Evolutionary conservation across 2,329 filamentous ascomycete species (phyloP).

Genomic region (Calonectria leucothoes): DNA sequence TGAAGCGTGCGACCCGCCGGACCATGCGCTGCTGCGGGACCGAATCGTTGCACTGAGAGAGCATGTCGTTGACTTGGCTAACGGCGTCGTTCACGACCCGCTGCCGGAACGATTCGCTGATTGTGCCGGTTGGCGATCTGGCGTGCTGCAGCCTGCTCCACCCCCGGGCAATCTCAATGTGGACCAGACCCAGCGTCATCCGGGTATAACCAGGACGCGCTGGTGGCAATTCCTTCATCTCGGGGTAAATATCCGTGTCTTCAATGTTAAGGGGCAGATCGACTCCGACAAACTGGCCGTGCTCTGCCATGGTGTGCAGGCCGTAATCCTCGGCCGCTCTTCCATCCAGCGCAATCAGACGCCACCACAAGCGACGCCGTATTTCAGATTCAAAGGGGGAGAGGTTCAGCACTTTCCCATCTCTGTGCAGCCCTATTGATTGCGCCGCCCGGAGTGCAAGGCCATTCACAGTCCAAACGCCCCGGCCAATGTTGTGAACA

Average conservation of each 20-base stretch:
- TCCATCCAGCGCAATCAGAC: constrained; percentile 61
- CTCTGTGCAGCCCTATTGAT: constrained; percentile 66
- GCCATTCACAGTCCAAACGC: constrained; percentile 55
- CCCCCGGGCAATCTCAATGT: constrained; percentile 57
- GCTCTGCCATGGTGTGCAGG: constrained; percentile 30
- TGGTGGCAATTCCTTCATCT: constrained; percentile 58
- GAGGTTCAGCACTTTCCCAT: constrained; percentile 58
- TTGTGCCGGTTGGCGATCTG: constrained; percentile 10
- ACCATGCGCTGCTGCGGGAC: constrained; percentile 56
- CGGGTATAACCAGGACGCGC: constrained; percentile 65
- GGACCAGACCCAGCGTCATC: constrained; percentile 67
- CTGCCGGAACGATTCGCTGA: constrained; percentile 48
- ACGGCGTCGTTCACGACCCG: constrained; percentile 56
- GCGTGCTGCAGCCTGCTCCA: constrained; percentile 39
- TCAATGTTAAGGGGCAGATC: constrained; percentile 68
- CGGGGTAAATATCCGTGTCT: constrained; percentile 60
- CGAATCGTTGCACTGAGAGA: constrained; percentile 60
- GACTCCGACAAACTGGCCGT: constrained; percentile 49
- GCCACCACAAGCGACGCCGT: constrained; percentile 67
- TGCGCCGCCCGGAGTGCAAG: constrained; percentile 59
- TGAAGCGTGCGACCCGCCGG: constrained; percentile 39
- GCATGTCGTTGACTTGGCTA: constrained; percentile 31
- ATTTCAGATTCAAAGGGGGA: constrained; percentile 67
- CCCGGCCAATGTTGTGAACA: constrained; percentile 46
- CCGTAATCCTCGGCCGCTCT: constrained; percentile 68